Evolutionary conservation across 2,329 filamentous ascomycete genomes (phyloP), one percentile per base, ranked within the genome.

Genomic region (Berkeleyomyces rouxiae): DNA sequence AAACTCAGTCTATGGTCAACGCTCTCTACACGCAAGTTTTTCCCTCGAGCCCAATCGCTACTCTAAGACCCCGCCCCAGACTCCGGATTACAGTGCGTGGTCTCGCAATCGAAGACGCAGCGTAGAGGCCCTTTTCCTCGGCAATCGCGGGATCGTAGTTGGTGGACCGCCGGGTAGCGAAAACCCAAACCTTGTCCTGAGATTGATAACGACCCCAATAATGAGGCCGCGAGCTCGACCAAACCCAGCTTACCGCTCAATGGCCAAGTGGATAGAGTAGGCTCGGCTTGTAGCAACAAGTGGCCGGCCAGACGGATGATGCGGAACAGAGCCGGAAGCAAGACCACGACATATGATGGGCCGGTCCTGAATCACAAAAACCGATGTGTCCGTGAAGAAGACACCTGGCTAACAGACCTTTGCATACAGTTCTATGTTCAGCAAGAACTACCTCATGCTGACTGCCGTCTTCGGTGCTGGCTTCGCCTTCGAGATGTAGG

Each of bases 401-500:
- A 33, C 61, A 36, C 13, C 53, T 39, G 63, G 46, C 58, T 55
- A 46, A 60, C 58, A 42, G 44, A 44, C 23, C 6, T 23, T 39
- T 47, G 23, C 23, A 31, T 66, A 68, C 76, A 97, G 93, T 79
- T 76, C 83, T 72, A 71, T 97, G 69, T 86, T 97, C 80, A 85
- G 87, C 75, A 85, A 82, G 73, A 99, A 99, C 81, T 86, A 82
- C 70, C 80, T 87, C 74, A 96, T 96, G 83, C 80, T 99, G 70
- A 86, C 83, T 68, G 81, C 84, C 67, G 88, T 99, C 72, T 99
- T 99, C 74, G 82, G 79, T 69, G 81, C 84, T 68, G 92, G 91
- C 68, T 99, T 99, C 73, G 88, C 81, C 67, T 90, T 95, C 73
- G 90, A 97, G 79, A 82, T 99, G 93, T 99, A 83, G 72, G 88